Evolutionary conservation across 352 stramenopile genomes (phyloP), one percentile per base, ranked within the genome.

Genomic region (Phytophthora brassicae): DNA sequence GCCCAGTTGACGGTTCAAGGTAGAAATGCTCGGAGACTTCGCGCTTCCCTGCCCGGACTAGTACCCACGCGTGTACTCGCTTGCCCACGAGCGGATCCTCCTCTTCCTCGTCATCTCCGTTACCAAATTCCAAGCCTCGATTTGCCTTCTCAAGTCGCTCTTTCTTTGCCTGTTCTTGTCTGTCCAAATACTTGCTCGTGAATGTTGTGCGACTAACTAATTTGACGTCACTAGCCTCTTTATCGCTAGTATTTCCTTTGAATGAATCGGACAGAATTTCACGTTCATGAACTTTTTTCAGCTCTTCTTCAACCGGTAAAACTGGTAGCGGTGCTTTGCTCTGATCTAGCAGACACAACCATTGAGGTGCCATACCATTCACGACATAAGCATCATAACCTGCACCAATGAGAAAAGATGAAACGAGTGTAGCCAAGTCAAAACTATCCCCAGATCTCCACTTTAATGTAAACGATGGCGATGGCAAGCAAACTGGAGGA

Each of bases 331-430:
- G 56, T 11, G 82, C 88, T 17, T 89, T 80, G 44, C 77, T 96
- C 59, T 97, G 90, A 68, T 98, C 94, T n/a, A 95, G 54, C 0
- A 97, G 64, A 50, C 90, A 97, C 22, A 98, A 84, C 79, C 88
- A 97, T 3, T 66, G 69, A 11, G 93, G 90, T 4, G 92, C 94
- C 12, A 77, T 64, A 2, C 96, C 96, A 31, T 94, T 78, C 6
- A 98, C 93, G 11, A 98, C 90, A 60, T 97, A 98, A 3, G 95
- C 95, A 59, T 99, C 95, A 64, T 98, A 98, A 0, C 95, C 95
- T 6, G 87, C 85, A 13, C 95, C 96, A 33, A 98, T 77, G 12
- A 99, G 76, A 36, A 98, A 97, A 8, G 89, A 97, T 24, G 63
- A 80, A 0, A 98, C 65, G 6, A 98, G 57, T 33, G 90, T 80